Evolutionary conservation across 306 rosid genomes (phyloP).

Genomic region (Styphnolobium japonicum): DNA sequence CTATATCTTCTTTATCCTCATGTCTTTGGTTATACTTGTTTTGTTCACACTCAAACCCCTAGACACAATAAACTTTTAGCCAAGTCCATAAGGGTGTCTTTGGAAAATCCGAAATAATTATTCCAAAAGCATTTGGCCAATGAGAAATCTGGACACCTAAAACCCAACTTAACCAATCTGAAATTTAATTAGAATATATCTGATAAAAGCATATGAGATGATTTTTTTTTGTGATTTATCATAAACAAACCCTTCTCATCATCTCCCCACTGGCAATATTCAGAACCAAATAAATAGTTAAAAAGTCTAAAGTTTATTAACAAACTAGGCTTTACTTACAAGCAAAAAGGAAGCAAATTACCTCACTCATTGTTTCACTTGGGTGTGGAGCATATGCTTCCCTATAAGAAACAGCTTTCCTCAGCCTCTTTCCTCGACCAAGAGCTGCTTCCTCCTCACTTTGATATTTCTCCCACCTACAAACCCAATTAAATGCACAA

Average conservation of each 20-base stretch:
- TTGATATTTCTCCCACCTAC: slow-evolving; percentile 97
- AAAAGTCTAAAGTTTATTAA: not conserved
- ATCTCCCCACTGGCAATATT: not conserved
- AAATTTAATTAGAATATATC: not conserved
- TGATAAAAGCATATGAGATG: not conserved
- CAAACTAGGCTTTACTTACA: slow-evolving; percentile 22
- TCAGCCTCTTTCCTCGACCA: slow-evolving; percentile 96
- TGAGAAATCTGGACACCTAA: not conserved
- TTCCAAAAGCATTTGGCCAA: slow-evolving; percentile 5
- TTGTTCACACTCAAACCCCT: too few species aligned
- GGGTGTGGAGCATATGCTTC: slow-evolving; percentile 92
- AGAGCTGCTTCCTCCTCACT: slow-evolving; percentile 96
- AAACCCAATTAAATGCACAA: slow-evolving; percentile 30
- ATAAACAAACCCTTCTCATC: not conserved
- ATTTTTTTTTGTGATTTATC: not conserved
- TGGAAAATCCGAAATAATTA: not conserved
- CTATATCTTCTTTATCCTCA: too few species aligned
- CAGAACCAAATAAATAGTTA: slow-evolving; percentile 5
- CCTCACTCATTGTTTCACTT: slow-evolving; percentile 78
- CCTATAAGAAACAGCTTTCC: slow-evolving; percentile 96
- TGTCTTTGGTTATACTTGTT: too few species aligned
- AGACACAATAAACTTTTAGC: too few species aligned
- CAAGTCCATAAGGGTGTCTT: too few species aligned
- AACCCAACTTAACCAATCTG: slow-evolving; percentile 6
- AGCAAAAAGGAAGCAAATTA: slow-evolving; percentile 38